Evolutionary conservation across 2,329 filamentous ascomycete species (phyloP), one percentile per base, ranked within the genome.

Genomic region (Colletotrichum lentis): DNA sequence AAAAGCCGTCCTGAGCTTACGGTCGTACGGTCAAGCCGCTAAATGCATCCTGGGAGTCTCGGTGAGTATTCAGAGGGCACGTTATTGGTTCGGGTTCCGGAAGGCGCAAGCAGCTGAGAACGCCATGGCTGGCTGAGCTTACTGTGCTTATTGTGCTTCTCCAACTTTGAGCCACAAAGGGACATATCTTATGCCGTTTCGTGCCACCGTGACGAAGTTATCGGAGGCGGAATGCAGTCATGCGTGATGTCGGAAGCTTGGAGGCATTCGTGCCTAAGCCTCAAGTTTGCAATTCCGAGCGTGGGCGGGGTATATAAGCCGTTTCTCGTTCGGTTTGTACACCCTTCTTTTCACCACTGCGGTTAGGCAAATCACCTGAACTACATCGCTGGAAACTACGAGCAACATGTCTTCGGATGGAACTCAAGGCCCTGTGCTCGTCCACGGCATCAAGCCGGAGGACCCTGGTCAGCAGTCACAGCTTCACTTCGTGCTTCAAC

Each of bases 331-430:
- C 20, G 5, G 18, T 11, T 31, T 20, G n/a, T 20, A 6, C 27
- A 22, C 18, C 7, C 3, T 1, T 8, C 2, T 41, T 41, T n/a
- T 2, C 7, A 16, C 18, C n/a, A 18, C 20, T 41, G 14, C 14
- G 41, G 5, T 43, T 8, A 10, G 27, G 4, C 14, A 12, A 20
- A 37, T 1, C 11, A 47, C 12, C n/a, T 8, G 3, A 47, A 2
- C n/a, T 35, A 11, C 18, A 27, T 35, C 2, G 18, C 2, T 18
- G 4, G 11, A 27, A 22, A 3, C 20, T 22, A 18, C 37, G 14
- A 22, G 58, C 20, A 63, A 41, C 0, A 68, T 68, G 62, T 68
- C 65, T 41, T 68, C 65, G 2, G 65, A 68, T 37, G 65, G 65
- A 16, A 68, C 62, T 3, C 52, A 31, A 11, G 65, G 62, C 11